phyloP scores from a whole-genome alignment of 2,329 filamentous ascomycete genomes.

The Gnomoniopsis sp. region DNA sequence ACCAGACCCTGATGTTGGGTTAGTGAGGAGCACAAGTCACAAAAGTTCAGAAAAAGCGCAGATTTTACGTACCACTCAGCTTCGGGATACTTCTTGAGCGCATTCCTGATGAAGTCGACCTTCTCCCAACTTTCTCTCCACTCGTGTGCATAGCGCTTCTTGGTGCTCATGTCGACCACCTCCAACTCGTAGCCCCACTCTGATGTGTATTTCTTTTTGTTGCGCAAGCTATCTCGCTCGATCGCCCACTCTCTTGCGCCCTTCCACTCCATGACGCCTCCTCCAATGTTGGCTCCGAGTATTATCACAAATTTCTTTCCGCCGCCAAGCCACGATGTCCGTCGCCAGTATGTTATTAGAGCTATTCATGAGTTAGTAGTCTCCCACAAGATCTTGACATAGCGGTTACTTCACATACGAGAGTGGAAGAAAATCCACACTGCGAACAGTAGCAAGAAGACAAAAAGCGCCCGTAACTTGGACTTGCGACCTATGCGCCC shows the following conservation, averaged over 20 bases:
- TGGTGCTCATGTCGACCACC: constrained; percentile 97
- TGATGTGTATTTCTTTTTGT: constrained; percentile 85
- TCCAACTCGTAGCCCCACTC: constrained; percentile 95
- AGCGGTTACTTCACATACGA: constrained; percentile 56
- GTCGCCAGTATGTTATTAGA: constrained; percentile 62
- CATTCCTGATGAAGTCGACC: constrained; percentile 86
- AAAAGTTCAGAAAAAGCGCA: not conserved
- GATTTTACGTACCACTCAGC: constrained; percentile 77
- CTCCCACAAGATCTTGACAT: constrained; percentile 4
- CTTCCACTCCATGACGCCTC: constrained; percentile 99
- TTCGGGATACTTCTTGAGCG: constrained; percentile 88
- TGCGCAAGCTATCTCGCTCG: constrained; percentile 90
- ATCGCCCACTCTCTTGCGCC: constrained; percentile 97
- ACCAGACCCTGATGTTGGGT: constrained; percentile 78
- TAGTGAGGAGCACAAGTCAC: constrained; percentile 12
- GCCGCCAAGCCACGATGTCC: constrained; percentile 70
- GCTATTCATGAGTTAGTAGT: constrained; percentile 37
- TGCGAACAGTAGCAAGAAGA: constrained; percentile 57
- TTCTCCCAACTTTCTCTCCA: constrained; percentile 99
- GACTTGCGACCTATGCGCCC: constrained; percentile 60
- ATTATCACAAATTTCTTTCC: constrained; percentile 93
- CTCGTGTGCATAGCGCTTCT: constrained; percentile 97
- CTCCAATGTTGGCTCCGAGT: constrained; percentile 87
- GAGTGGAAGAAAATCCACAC: constrained; percentile 67
- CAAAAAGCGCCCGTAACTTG: constrained; percentile 60